These are phyloP conservation scores for Schoenoplectus tabernaemontani DNA, from an alignment of 202 grass and related monocot genomes.

Conservation along the genomic window DNA sequence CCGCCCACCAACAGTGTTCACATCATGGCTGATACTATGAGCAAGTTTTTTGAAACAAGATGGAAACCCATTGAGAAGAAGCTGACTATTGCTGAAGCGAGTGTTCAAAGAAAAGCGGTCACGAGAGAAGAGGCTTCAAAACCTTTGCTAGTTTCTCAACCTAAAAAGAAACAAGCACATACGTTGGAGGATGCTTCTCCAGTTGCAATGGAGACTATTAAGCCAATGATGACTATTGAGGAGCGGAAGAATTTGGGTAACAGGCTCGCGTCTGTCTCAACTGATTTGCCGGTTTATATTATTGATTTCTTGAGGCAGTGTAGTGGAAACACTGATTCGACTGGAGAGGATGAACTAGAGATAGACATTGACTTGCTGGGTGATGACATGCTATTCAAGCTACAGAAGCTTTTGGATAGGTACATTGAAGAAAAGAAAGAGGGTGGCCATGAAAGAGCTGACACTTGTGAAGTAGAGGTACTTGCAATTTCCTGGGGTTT, in stretches of 20 bases:
- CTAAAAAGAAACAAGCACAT: slow-evolving; percentile 22
- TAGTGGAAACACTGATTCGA: slow-evolving; percentile 28
- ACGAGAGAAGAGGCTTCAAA: slow-evolving; percentile 35
- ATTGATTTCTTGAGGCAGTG: slow-evolving; percentile 57
- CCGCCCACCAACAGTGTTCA: slow-evolving; percentile 72
- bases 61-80: slow-evolving; percentile 90
- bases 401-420: slow-evolving; percentile 71
- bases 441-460: slow-evolving; percentile 32
- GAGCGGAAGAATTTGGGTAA: slow-evolving; percentile 55
- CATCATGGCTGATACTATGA: slow-evolving; percentile 68
- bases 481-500: not conserved
- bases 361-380: slow-evolving; percentile 71
- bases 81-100: slow-evolving; percentile 25
- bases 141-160: slow-evolving; percentile 7
- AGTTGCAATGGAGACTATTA: slow-evolving; percentile 34
- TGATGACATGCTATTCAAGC: slow-evolving; percentile 56
- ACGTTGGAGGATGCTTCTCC: not conserved
- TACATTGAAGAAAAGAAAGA: slow-evolving; percentile 40
- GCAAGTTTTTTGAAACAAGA: slow-evolving; percentile 74
- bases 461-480: slow-evolving; percentile 62
- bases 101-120: slow-evolving; percentile 22
- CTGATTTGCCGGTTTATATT: slow-evolving; percentile 46
- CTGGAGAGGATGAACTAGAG: slow-evolving; percentile 67
- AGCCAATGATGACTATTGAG: slow-evolving; percentile 46
- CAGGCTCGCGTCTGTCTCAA: slow-evolving; percentile 31